These are phyloP conservation scores for Cladosporium sp. DNA, from an alignment of 2,329 filamentous ascomycete species.

Conservation along the genomic window DNA sequence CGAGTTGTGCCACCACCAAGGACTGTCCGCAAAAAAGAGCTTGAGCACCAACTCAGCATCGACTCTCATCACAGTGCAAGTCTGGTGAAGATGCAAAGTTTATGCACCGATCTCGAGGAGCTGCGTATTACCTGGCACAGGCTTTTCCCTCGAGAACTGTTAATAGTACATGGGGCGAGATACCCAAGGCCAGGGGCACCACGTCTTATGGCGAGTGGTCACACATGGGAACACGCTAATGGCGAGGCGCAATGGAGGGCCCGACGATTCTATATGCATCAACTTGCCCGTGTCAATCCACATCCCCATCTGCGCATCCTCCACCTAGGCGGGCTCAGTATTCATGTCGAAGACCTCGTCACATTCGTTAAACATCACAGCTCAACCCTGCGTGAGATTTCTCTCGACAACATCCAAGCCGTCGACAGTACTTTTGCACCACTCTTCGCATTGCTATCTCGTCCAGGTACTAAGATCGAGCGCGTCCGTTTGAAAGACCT, in stretches of 20 bases:
- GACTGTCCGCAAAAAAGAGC: neutral
- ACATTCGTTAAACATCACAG: neutral
- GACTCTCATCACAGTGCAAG: neutral
- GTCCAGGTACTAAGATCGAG: neutral
- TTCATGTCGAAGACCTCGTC: neutral
- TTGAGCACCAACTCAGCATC: neutral
- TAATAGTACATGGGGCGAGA: neutral
- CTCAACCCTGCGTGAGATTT: neutral
- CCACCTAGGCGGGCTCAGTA: neutral
- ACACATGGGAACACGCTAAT: neutral
- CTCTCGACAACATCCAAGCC: neutral
- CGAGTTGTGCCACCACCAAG: neutral
- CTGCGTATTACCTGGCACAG: slow-evolving; percentile 12
- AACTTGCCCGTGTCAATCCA: neutral
- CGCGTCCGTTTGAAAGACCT: neutral
- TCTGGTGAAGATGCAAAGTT: slow-evolving; percentile 2
- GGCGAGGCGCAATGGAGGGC: neutral
- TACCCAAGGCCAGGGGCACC: neutral
- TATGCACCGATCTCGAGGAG: slow-evolving; percentile 11
- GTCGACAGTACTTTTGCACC: neutral
- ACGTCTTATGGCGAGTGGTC: neutral
- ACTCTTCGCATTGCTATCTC: neutral
- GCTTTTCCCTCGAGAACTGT: neutral
- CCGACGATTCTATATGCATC: neutral
- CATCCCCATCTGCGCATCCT: neutral